Conservation (phyloP, 2,329 filamentous ascomycete species). For the Neodidymelliopsis sp. region DNA sequence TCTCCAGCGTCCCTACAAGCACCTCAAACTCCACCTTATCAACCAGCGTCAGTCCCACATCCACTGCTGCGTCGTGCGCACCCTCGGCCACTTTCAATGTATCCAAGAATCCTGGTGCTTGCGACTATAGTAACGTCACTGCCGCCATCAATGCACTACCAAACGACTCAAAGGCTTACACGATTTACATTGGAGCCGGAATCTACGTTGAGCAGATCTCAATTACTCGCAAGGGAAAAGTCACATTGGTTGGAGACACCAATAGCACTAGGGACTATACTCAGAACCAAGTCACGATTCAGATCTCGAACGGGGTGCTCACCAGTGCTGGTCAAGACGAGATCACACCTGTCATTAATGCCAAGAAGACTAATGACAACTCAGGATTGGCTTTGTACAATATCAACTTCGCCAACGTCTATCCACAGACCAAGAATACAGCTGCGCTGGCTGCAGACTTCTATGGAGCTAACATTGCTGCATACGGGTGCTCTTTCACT, state of each 20-base stretch:
- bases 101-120: slow-evolving; percentile 37
- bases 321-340: slow-evolving; percentile 54
- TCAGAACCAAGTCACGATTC: slow-evolving; percentile 50
- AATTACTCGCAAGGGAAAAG: slow-evolving; percentile 52
- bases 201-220: slow-evolving; percentile 54
- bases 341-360: slow-evolving; percentile 54
- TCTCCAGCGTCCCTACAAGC: slow-evolving; percentile 7
- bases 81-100: slow-evolving; percentile 46
- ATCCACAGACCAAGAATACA: slow-evolving; percentile 38
- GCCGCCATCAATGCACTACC: slow-evolving; percentile 56
- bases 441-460: slow-evolving; percentile 57
- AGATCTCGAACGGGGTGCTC: slow-evolving; percentile 49
- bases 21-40: slow-evolving; percentile 20
- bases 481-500: slow-evolving; percentile 61
- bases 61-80: slow-evolving; percentile 24
- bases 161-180: slow-evolving; percentile 51
- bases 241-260: slow-evolving; percentile 51
- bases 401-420: slow-evolving; percentile 53
- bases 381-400: slow-evolving; percentile 29
- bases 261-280: slow-evolving; percentile 44
- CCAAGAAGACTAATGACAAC: slow-evolving; percentile 49
- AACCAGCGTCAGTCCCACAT: slow-evolving; percentile 15
- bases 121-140: slow-evolving; percentile 53
- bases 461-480: slow-evolving; percentile 59
- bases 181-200: slow-evolving; percentile 52